These are phyloP conservation scores for Tetracladium marchalianum DNA, from an alignment of 495 filamentous ascomycete genomes.

Conservation along the genomic window DNA sequence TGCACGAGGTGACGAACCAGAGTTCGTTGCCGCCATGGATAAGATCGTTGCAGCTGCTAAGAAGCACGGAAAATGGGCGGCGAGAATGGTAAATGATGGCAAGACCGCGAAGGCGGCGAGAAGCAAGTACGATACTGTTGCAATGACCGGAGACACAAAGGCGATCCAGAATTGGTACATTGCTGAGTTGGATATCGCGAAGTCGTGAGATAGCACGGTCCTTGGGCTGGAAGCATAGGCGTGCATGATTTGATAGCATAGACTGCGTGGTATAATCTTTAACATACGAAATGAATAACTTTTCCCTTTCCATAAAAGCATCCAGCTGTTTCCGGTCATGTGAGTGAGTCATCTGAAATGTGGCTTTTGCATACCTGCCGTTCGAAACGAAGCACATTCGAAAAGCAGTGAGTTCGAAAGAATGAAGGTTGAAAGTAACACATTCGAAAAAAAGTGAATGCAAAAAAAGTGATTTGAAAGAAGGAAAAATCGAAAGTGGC, in stretches of 20 bases:
- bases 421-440: too few relatives aligned
- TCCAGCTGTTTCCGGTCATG: too few relatives aligned
- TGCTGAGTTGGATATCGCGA: slow-evolving; percentile 24
- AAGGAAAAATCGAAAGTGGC: too few relatives aligned
- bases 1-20: slow-evolving; percentile 21
- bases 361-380: too few relatives aligned
- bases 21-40: slow-evolving; percentile 24
- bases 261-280: too few relatives aligned
- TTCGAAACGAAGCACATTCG: too few relatives aligned
- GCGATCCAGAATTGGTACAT: slow-evolving; percentile 30
- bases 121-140: slow-evolving; percentile 24
- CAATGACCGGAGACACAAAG: slow-evolving; percentile 26
- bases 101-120: slow-evolving; percentile 18
- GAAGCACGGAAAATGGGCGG: slow-evolving; percentile 27
- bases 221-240: neutral
- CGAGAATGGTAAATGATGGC: slow-evolving; percentile 22
- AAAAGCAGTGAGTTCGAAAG: too few relatives aligned
- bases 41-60: slow-evolving; percentile 24
- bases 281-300: too few relatives aligned
- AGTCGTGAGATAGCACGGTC: slow-evolving; percentile 22
- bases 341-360: too few relatives aligned
- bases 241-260: neutral
- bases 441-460: too few relatives aligned
- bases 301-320: too few relatives aligned
- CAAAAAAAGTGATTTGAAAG: too few relatives aligned